Base-by-base conservation (phyloP, 495 filamentous ascomycete genomes). In the Apodospora peruviana region DNA sequence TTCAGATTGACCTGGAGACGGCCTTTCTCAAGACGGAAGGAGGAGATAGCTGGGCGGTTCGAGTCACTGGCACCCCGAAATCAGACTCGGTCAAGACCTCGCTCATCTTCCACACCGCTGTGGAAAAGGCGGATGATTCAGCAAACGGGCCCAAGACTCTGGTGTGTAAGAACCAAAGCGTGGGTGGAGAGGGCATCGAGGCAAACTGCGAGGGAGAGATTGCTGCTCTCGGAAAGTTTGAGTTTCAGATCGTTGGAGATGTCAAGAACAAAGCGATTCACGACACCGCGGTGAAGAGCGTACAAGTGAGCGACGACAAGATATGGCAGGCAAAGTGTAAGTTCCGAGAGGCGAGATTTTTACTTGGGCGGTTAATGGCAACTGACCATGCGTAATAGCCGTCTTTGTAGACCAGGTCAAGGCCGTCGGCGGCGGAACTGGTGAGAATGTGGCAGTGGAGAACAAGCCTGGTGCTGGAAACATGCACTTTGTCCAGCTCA, bases 1-100 rank as follows among this genome's bases (percentile, higher is more conserved):
- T 95, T 62, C 76, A 73, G 36, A 73, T 96, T 45, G 89, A 96
- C 68, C 75, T 96, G 50, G 86, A 80, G 17, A 94, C 91, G 17
- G 82, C 84, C 47, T 96, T 94, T 65, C 75, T 95, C 52, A 96
- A 96, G 67, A 76, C 93, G 45, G 68, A 78, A 45, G 77, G 91
- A 62, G 90, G 90, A 42, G 88, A 87, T 5, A 90, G 79, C 64
- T 96, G 91, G 91, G 91, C 83, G 41, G 86, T 85, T 45, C 73
- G 91, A 34, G 79, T 96, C 47, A 87, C 84, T 62, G 91, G 91
- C 8, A 79, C 73, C 20, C 87, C 88, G 34, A 77, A 85, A 35
- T 76, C 81, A 35, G 84, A 84, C 64, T 74, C 69, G 22, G 73
- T 90, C 48, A 84, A 85, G 59, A 87, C 81, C 1, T 80, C 87